phyloP scores from a whole-genome alignment of 2,329 filamentous ascomycete genomes.

The Coniosporium tulheliwenetii region DNA sequence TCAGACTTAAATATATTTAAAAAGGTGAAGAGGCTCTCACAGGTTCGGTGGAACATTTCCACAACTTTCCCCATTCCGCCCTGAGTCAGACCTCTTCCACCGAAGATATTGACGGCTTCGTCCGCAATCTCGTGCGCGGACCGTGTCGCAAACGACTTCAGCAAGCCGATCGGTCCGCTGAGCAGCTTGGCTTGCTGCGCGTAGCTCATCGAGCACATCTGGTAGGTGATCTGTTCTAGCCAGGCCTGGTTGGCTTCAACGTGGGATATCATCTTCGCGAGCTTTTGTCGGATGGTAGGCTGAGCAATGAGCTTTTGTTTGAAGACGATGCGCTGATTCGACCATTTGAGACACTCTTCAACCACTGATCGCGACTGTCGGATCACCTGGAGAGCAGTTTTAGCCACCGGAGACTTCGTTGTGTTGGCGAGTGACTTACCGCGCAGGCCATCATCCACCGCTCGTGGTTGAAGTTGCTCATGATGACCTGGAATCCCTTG shows the following conservation, averaged over 20 bases:
- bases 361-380: constrained; percentile 53
- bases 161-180: constrained; percentile 64
- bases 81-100: constrained; percentile 65
- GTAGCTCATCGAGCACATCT: constrained; percentile 79
- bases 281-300: constrained; percentile 68
- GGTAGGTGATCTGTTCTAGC: constrained; percentile 72
- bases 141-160: constrained; percentile 66
- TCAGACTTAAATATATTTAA: neutral
- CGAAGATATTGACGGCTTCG: constrained; percentile 73
- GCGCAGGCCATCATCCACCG: constrained; percentile 59
- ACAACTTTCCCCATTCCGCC: constrained; percentile 69
- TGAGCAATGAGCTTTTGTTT: constrained; percentile 70
- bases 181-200: constrained; percentile 58
- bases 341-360: constrained; percentile 79
- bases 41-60: constrained; percentile 71
- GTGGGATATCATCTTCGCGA: constrained; percentile 76
- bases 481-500: constrained; percentile 72
- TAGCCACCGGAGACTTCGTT: constrained; percentile 4
- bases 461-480: constrained; percentile 83
- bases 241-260: constrained; percentile 73
- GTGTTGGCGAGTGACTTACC: constrained; percentile 4
- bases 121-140: constrained; percentile 72
- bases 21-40: constrained; percentile 48
- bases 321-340: constrained; percentile 74
- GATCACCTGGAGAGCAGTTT: constrained; percentile 25